phyloP scores from a whole-genome alignment of 441 rosid species.

The Pelargonium fulgidum region DNA sequence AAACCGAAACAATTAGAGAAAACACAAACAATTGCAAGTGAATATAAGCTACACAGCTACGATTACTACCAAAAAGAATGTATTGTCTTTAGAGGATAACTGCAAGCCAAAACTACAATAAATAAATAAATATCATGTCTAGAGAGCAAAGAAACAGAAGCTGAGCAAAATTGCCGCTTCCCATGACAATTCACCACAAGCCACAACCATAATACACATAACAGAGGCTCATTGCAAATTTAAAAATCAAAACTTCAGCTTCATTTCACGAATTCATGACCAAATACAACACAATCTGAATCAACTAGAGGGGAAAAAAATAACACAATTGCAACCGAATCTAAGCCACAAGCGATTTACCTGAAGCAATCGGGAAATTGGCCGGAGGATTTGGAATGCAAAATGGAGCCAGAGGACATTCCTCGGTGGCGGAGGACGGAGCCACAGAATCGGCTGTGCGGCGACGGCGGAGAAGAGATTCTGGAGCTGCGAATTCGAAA shows the following conservation, averaged over 20 bases:
- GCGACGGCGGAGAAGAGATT: conserved; percentile 25
- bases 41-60: neutral
- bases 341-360: conserved; percentile 19
- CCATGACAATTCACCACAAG: too few species aligned
- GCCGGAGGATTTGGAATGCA: conserved; percentile 34
- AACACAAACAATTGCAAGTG: neutral
- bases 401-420: conserved; percentile 29
- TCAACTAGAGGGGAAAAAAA: neutral
- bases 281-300: neutral
- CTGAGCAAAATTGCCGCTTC: too few species aligned
- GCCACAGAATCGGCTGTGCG: neutral
- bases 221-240: neutral
- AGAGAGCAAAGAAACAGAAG: too few species aligned
- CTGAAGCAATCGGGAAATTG: conserved; percentile 44
- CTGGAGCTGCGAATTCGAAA: conserved; percentile 36
- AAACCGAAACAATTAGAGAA: neutral
- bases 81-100: too few species aligned
- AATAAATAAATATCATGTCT: too few species aligned
- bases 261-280: neutral
- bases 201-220: too few species aligned
- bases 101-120: too few species aligned
- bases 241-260: neutral
- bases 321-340: neutral
- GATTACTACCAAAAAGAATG: neutral
- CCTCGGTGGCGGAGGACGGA: conserved; percentile 17